Conservation (phyloP, 2,329 filamentous ascomycete genomes). For the Tolypocladium cylindrosporum region DNA sequence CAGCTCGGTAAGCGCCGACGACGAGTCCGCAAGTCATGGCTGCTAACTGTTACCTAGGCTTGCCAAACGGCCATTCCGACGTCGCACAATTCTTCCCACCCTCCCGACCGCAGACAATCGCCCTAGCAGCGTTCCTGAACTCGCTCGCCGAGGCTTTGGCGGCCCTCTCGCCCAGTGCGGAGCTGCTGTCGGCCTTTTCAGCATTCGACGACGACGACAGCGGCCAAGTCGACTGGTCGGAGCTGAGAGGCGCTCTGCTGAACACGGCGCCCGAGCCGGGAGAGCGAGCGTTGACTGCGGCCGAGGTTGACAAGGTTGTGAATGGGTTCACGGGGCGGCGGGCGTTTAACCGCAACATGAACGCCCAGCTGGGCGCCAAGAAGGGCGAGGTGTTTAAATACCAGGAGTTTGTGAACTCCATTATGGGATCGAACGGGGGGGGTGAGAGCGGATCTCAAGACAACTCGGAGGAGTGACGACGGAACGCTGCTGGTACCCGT, state of each 20-base stretch:
- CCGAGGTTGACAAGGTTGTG: constrained; percentile 80
- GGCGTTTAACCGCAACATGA: constrained; percentile 62
- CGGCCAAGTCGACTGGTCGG: constrained; percentile 76
- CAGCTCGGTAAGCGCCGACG: constrained; percentile 56
- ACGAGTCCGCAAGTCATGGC: not conserved
- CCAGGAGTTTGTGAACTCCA: constrained; percentile 74
- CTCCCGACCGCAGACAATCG: constrained; percentile 60
- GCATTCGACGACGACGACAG: constrained; percentile 95
- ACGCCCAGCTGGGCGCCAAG: constrained; percentile 42
- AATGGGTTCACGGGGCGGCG: constrained; percentile 75
- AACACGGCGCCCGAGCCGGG: constrained; percentile 72
- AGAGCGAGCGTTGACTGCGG: constrained; percentile 50
- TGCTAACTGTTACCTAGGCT: constrained; percentile 38
- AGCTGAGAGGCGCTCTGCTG: constrained; percentile 74
- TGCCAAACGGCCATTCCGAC: constrained; percentile 61
- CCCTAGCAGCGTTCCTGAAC: constrained; percentile 78
- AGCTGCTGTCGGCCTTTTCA: constrained; percentile 81
- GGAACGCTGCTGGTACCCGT: not conserved
- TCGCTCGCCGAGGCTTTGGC: constrained; percentile 66
- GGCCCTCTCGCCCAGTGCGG: constrained; percentile 64
- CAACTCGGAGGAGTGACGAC: constrained; percentile 11
- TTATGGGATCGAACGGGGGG: constrained; percentile 43
- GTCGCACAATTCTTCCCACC: constrained; percentile 77
- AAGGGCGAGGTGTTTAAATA: constrained; percentile 89
- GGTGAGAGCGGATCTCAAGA: constrained; percentile 17